Evolutionary conservation across 441 rosid genomes (phyloP), one percentile per base, ranked within the genome.

Genomic region (Raphanus hybrid): DNA sequence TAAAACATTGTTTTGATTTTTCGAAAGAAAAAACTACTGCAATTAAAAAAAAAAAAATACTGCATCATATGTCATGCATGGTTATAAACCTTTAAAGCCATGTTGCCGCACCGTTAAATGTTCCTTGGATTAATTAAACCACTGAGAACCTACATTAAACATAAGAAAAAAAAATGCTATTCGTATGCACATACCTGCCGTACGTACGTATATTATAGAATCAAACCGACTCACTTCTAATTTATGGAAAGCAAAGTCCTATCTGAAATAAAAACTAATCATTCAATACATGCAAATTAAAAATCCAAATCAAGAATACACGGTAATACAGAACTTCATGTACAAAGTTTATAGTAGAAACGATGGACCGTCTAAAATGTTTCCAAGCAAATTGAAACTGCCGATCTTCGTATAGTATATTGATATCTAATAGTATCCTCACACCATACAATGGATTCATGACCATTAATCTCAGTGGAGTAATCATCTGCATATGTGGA

Each of bases 381-480:
- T 55, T 55, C 11, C 2, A 55, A 3, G 12, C 27, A 55, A 55
- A 55, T 18, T 55, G 18, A 18, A 55, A 55, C 5, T 8, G 27
- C 18, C 11, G 29, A 9, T 55, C 60, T 55, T 8, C 27, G 27
- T 16, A 55, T 16, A 18, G 11, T 55, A 16, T 55, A 55, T 55
- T 55, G 27, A 55, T 0, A 54, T 16, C 60, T 54, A 16, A 16
- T 54, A 8, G 60, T 18, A 54, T 54, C 23, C 8, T 55, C 60
- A 55, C 60, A 27, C 27, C 60, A 14, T 6, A 48, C 37, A 75
- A 39, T 64, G 75, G 29, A 68, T 34, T 75, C 63, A 61, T 48
- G 10, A 69, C 50, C 67, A 64, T 64, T n/a, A 63, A 63, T 63
- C 67, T 62, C 58, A 32, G 1, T 26, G 32, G 34, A 76, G 29